Evolutionary conservation across 2,329 filamentous ascomycete genomes (phyloP).

Genomic region (Cercospora sp.): DNA sequence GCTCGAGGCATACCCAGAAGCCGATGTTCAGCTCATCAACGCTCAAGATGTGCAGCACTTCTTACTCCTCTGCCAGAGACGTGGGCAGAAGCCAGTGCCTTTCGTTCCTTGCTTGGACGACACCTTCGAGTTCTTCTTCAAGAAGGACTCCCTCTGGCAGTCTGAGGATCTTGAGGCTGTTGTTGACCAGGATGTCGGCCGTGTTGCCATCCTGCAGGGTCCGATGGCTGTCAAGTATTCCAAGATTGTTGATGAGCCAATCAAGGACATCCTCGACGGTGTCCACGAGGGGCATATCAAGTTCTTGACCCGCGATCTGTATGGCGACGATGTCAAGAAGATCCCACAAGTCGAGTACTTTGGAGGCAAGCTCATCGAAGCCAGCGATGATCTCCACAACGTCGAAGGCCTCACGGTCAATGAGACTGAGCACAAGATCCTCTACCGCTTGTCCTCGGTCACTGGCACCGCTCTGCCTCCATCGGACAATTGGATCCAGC

Average conservation of each 20-base stretch:
- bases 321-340: conserved; percentile 68
- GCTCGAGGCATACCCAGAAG: conserved; percentile 79
- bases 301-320: conserved; percentile 75
- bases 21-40: conserved; percentile 89
- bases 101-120: conserved; percentile 96
- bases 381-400: conserved; percentile 67
- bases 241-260: conserved; percentile 84
- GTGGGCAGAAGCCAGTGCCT: conserved; percentile 91
- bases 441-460: conserved; percentile 78
- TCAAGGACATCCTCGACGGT: conserved; percentile 89
- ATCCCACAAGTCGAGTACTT: conserved; percentile 94
- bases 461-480: conserved; percentile 74
- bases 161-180: conserved; percentile 96
- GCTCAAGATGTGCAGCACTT: conserved; percentile 98
- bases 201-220: conserved; percentile 94
- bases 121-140: conserved; percentile 99
- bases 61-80: conserved; percentile 85
- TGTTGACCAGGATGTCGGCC: conserved; percentile 90
- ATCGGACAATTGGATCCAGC: conserved; percentile 79
- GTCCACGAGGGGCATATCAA: conserved; percentile 88
- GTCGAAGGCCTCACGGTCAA: conserved; percentile 83
- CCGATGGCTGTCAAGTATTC: conserved; percentile 91
- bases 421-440: conserved; percentile 75
- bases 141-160: conserved; percentile 99
- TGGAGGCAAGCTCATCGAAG: conserved; percentile 78